A percentile compares a stretch with the other conserved stretches of the same genome.
phyloP scores from a whole-genome alignment of 2,329 filamentous ascomycete species.

The Berkeleyomyces basicola region DNA sequence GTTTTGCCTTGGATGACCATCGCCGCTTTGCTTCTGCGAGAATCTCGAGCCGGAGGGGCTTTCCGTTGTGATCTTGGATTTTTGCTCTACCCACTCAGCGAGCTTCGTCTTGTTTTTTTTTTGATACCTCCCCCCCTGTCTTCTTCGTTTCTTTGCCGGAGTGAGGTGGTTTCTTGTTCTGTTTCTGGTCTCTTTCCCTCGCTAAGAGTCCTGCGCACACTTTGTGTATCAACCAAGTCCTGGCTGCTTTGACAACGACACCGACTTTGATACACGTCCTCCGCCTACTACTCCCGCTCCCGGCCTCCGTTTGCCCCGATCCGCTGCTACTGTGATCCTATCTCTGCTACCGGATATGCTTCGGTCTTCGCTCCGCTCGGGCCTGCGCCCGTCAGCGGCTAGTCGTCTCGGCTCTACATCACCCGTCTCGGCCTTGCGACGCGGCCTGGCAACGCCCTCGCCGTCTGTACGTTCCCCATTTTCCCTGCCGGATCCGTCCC shows the following conservation, averaged over 20 bases:
- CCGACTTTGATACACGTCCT: no score
- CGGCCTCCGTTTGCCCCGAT: neutral
- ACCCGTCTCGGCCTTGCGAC: neutral
- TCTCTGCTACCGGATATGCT: neutral
- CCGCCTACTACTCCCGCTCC: no score
- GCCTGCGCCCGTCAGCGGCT: slow-evolving; percentile 10
- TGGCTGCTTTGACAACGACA: no score
- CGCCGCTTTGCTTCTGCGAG: neutral
- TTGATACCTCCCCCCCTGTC: neutral
- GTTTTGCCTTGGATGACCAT: neutral
- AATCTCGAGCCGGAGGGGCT: no score
- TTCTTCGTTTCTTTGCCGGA: neutral
- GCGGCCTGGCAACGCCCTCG: neutral
- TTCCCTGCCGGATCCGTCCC: neutral
- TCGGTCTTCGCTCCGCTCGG: slow-evolving; percentile 2
- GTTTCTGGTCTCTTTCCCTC: no score
- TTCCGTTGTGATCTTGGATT: no score
- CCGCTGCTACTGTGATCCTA: neutral
- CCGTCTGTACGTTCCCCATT: neutral
- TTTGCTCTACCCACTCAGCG: neutral
- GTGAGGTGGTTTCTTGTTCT: no score
- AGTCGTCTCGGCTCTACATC: neutral
- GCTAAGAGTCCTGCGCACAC: no score
- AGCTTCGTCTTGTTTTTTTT: neutral
- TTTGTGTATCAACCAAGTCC: no score